Percentiles rank a stretch among this genome's conserved stretches.
Conservation (phyloP, 2,329 filamentous ascomycete species). For the Stachybotrys chlorohalonatus region DNA sequence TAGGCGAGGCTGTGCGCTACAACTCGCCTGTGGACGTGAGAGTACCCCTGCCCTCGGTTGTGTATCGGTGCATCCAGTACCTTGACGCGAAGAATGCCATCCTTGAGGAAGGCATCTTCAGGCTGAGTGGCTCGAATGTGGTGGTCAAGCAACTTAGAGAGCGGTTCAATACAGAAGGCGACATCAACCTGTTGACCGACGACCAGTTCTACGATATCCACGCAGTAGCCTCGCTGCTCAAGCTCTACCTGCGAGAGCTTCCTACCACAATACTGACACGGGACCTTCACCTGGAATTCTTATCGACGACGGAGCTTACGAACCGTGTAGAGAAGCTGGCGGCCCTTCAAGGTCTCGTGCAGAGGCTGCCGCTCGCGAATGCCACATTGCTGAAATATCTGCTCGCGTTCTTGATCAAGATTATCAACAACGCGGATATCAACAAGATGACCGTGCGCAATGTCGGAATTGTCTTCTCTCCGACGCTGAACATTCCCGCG, state of each 20-base stretch:
- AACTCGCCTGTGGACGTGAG: constrained; percentile 65
- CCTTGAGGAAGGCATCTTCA: constrained; percentile 89
- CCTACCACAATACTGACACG: constrained; percentile 85
- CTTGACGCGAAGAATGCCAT: constrained; percentile 73
- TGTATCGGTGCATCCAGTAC: constrained; percentile 93
- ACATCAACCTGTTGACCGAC: constrained; percentile 77
- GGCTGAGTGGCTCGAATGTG: constrained; percentile 91
- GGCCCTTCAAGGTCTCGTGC: constrained; percentile 68
- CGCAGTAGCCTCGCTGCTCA: constrained; percentile 86
- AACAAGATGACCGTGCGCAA: constrained; percentile 99
- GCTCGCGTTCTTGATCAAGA: constrained; percentile 80
- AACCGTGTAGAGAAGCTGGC: constrained; percentile 68
- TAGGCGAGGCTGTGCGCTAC: constrained; percentile 78
- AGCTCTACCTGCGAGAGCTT: constrained; percentile 86
- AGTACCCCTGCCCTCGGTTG: constrained; percentile 77
- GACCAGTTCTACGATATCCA: constrained; percentile 91
- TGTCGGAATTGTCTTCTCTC: constrained; percentile 95
- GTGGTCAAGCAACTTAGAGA: constrained; percentile 87
- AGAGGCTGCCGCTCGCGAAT: constrained; percentile 72
- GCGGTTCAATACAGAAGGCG: constrained; percentile 86
- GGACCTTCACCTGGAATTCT: constrained; percentile 82
- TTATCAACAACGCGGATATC: constrained; percentile 78
- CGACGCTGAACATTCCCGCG: constrained; percentile 90
- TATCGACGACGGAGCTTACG: constrained; percentile 71
- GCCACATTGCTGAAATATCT: constrained; percentile 74